Conservation (phyloP, 768 basidiomycete species). For the Mycena maculata region DNA sequence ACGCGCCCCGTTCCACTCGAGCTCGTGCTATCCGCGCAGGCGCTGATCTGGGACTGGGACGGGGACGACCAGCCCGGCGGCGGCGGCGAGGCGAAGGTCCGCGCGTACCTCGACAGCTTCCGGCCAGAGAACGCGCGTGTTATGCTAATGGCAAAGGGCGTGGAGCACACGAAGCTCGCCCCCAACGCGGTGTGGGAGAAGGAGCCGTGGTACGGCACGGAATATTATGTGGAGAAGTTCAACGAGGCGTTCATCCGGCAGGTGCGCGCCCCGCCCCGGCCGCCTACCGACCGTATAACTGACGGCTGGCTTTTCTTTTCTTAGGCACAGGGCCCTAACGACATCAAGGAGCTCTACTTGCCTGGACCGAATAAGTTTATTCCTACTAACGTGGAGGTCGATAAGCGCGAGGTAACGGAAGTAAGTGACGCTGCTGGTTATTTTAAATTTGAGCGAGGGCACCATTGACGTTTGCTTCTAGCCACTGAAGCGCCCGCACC, state of each 20-base stretch:
- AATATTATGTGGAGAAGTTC: constrained; percentile 81
- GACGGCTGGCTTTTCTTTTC: constrained; percentile 11
- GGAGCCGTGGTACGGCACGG: constrained; percentile 95
- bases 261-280: constrained; percentile 45
- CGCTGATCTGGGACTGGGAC: constrained; percentile 81
- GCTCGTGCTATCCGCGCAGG: constrained; percentile 75
- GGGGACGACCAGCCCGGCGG: constrained; percentile 51
- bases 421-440: too few species aligned
- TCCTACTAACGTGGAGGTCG: constrained; percentile 85
- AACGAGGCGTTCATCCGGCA: constrained; percentile 69
- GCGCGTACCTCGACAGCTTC: constrained; percentile 70
- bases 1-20: constrained; percentile 86
- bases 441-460: not conserved
- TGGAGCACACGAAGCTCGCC: constrained; percentile 65
- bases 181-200: constrained; percentile 66
- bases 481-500: constrained; percentile 80
- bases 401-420: constrained; percentile 75
- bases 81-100: constrained; percentile 61
- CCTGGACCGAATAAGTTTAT: constrained; percentile 93
- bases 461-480: constrained; percentile 45
- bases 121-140: constrained; percentile 70
- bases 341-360: constrained; percentile 76
- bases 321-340: constrained; percentile 74
- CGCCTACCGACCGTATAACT: not conserved
- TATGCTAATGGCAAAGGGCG: constrained; percentile 82